Conservation (phyloP, 2,329 filamentous ascomycete genomes). For the Blumeria graminis region DNA sequence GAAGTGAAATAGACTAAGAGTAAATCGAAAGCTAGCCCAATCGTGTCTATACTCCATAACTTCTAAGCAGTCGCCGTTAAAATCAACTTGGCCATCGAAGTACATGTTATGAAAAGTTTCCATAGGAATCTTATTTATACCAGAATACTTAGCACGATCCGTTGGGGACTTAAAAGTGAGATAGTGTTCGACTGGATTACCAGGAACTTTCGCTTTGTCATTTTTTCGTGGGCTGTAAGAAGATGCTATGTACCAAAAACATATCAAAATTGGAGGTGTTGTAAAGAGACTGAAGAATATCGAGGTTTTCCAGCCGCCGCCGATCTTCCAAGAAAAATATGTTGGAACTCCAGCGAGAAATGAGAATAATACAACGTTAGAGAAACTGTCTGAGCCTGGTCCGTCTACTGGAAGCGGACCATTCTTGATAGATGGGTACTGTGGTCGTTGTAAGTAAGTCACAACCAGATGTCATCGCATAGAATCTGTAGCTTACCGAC, state of each 20-base stretch:
- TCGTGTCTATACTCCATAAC: slow-evolving; percentile 85
- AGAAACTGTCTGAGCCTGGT: slow-evolving; percentile 65
- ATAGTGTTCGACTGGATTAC: slow-evolving; percentile 76
- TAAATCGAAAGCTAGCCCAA: slow-evolving; percentile 90
- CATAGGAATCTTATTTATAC: slow-evolving; percentile 62
- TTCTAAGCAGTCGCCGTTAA: slow-evolving; percentile 83
- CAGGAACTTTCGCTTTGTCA: slow-evolving; percentile 72
- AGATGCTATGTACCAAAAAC: slow-evolving; percentile 63
- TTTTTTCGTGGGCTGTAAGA: slow-evolving; percentile 69
- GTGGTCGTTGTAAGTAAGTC: slow-evolving; percentile 3
- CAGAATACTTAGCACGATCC: slow-evolving; percentile 42
- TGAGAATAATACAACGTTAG: slow-evolving; percentile 51
- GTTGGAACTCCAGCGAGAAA: slow-evolving; percentile 47
- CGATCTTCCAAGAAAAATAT: slow-evolving; percentile 61
- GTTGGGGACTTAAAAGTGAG: slow-evolving; percentile 48
- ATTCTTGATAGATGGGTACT: slow-evolving; percentile 86
- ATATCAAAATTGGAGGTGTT: slow-evolving; percentile 52
- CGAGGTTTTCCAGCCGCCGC: slow-evolving; percentile 68
- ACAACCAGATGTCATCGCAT: neutral
- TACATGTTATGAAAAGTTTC: slow-evolving; percentile 97
- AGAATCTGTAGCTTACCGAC: slow-evolving; percentile 19
- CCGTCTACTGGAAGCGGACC: slow-evolving; percentile 78
- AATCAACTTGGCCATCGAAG: slow-evolving; percentile 81
- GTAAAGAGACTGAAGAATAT: slow-evolving; percentile 67
- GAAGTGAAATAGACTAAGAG: slow-evolving; percentile 60